Evolutionary conservation across 2,329 filamentous ascomycete species (phyloP).

Genomic region (Colletotrichum shisoi): DNA sequence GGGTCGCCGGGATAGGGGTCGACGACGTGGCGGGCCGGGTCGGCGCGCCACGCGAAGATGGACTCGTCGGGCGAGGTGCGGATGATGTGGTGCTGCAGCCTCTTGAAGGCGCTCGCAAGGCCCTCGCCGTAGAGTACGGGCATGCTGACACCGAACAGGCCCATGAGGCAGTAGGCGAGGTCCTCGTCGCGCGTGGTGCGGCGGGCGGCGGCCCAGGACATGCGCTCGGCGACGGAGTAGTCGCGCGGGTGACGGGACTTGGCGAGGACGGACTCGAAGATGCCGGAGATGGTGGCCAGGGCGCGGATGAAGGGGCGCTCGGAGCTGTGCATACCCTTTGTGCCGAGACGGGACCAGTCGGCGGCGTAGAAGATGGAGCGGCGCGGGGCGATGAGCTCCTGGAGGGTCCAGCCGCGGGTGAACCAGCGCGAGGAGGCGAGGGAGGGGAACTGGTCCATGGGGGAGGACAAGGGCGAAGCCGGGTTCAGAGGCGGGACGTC

Average conservation of each 20-base stretch:
- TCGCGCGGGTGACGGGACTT: conserved; percentile 32
- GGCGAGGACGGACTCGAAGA: conserved; percentile 33
- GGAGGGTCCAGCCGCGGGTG: conserved; percentile 39
- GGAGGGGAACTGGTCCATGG: conserved; percentile 21
- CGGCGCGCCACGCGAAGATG: conserved; percentile 35
- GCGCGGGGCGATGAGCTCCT: conserved; percentile 42
- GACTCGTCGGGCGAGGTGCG: conserved; percentile 32
- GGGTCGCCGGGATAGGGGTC: conserved; percentile 25
- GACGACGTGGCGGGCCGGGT: neutral
- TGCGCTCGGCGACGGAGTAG: conserved; percentile 43
- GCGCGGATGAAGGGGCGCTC: conserved; percentile 28
- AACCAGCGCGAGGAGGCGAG: conserved; percentile 34
- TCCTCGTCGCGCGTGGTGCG: conserved; percentile 43
- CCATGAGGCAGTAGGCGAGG: conserved; percentile 45
- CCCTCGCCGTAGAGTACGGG: conserved; percentile 46
- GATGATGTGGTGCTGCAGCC: conserved; percentile 40
- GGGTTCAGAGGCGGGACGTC: conserved; percentile 17
- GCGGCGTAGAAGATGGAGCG: conserved; percentile 42
- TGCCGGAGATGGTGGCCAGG: conserved; percentile 26
- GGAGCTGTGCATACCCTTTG: conserved; percentile 19
- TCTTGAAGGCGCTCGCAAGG: conserved; percentile 40
- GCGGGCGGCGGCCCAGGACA: conserved; percentile 45
- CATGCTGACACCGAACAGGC: conserved; percentile 45
- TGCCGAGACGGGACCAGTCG: conserved; percentile 41
- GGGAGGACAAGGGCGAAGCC: neutral